Conservation (phyloP, 2,329 filamentous ascomycete genomes). For the Ophiostoma perfectum region DNA sequence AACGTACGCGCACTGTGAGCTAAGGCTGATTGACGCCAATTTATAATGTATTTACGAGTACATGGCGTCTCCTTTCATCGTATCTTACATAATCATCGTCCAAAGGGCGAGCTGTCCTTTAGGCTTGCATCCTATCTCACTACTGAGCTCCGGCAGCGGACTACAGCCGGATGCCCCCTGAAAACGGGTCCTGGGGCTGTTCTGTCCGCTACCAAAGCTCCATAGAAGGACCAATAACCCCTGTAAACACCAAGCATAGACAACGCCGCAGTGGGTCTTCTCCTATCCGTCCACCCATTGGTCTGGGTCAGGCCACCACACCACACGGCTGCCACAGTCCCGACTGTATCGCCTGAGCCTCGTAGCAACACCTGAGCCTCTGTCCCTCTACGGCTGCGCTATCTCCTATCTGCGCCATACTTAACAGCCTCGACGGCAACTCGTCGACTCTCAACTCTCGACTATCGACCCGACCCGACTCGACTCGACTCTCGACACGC, state of each 20-base stretch:
- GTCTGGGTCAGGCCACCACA: conserved; percentile 7
- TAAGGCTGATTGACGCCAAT: neutral
- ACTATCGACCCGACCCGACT: neutral
- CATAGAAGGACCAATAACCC: no score
- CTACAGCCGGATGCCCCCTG: no score
- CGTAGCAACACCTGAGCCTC: neutral
- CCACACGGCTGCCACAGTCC: conserved; percentile 9
- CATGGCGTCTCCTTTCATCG: no score
- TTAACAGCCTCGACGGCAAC: neutral
- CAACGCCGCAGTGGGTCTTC: neutral
- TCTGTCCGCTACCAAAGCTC: no score
- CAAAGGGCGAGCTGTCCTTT: conserved; percentile 3
- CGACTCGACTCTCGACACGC: neutral
- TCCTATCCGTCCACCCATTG: conserved; percentile 3
- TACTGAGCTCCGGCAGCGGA: neutral
- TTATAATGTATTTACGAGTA: no score
- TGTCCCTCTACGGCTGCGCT: neutral
- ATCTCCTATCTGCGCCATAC: neutral
- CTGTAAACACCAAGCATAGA: no score
- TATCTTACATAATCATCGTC: neutral
- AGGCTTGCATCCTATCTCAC: neutral
- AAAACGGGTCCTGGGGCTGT: no score
- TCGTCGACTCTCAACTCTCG: neutral
- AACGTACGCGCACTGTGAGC: neutral
- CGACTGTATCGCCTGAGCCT: neutral